Evolutionary conservation across 371 early-diverging fungal species (phyloP).

Genomic region (Mycotypha africana): DNA sequence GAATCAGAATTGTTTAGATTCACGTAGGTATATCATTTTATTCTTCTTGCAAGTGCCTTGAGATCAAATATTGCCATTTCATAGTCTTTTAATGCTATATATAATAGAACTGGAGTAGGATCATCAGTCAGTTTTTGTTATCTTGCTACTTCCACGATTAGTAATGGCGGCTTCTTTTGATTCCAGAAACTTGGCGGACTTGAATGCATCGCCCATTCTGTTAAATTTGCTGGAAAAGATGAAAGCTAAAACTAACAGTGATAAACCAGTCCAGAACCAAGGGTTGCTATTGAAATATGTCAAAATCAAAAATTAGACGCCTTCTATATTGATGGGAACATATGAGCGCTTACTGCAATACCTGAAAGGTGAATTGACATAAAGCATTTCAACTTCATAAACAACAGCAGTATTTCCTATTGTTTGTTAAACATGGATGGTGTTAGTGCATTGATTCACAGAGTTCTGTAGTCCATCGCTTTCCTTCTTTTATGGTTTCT

Average conservation of each 20-base stretch:
- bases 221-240: neutral
- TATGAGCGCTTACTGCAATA: no score
- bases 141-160: constrained; percentile 7
- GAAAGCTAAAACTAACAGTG: constrained; percentile 5
- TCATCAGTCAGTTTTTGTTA: constrained; percentile 12
- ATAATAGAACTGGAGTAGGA: no score
- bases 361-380: constrained; percentile 25
- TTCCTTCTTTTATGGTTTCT: no score
- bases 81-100: no score
- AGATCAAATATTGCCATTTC: no score
- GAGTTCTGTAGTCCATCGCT: no score
- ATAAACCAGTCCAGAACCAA: constrained; percentile 28
- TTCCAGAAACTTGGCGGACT: constrained; percentile 13
- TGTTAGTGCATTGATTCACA: no score
- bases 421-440: neutral
- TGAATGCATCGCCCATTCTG: neutral
- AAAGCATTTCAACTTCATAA: constrained; percentile 31
- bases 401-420: constrained; percentile 30
- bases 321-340: neutral
- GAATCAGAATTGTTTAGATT: no score
- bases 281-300: constrained; percentile 15
- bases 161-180: no score
- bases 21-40: no score
- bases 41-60: no score
- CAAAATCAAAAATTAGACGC: neutral